phyloP scores from a whole-genome alignment of 2,329 filamentous ascomycete species.

The Alternaria triticimaculans region DNA sequence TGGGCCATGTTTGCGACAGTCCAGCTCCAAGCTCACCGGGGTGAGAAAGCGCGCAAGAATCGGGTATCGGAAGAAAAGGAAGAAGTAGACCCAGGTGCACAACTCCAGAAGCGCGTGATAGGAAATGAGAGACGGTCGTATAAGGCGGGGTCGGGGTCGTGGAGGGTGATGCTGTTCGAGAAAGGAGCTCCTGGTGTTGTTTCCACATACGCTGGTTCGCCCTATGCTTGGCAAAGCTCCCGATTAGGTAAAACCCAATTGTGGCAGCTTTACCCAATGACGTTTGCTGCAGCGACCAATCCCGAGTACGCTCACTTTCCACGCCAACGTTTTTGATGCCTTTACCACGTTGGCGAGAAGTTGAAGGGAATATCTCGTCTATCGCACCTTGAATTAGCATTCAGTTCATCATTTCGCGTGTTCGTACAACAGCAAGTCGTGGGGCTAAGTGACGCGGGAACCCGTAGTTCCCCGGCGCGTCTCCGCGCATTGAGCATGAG shows the following conservation, averaged over 20 bases:
- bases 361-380: neutral
- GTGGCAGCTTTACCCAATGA: slow-evolving; percentile 7
- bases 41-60: slow-evolving; percentile 39
- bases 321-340: neutral
- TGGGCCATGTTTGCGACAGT: slow-evolving; percentile 63
- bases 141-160: slow-evolving; percentile 33
- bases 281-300: slow-evolving; percentile 7
- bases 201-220: slow-evolving; percentile 28
- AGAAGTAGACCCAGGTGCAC: slow-evolving; percentile 47
- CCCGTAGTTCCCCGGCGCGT: neutral
- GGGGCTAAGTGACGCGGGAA: neutral
- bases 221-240: slow-evolving; percentile 17
- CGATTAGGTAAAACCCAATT: slow-evolving; percentile 11
- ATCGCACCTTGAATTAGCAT: neutral
- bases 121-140: slow-evolving; percentile 45
- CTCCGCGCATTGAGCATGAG: neutral
- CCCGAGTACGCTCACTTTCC: neutral
- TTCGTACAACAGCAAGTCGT: neutral
- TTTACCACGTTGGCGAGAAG: neutral
- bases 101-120: slow-evolving; percentile 49
- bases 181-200: slow-evolving; percentile 33
- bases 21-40: slow-evolving; percentile 48
- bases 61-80: slow-evolving; percentile 45
- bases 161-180: slow-evolving; percentile 37
- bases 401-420: neutral